A percentile compares a stretch with the other conserved stretches of the same genome.
Conservation (phyloP, 768 basidiomycete genomes). For the Pleurotus djamor region DNA sequence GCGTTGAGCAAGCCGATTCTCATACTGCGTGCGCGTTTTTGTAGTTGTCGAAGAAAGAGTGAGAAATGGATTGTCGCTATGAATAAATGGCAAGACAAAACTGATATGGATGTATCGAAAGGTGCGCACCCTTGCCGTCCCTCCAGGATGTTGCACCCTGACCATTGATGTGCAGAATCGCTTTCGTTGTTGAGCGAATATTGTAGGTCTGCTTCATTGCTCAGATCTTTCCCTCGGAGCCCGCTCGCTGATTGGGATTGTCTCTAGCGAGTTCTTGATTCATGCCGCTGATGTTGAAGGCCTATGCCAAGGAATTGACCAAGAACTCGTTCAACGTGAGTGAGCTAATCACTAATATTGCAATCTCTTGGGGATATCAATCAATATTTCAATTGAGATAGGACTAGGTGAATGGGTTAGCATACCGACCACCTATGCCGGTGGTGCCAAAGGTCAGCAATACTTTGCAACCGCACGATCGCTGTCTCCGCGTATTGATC, state of each 20-base stretch:
- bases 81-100: constrained; percentile 98
- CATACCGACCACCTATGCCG: constrained; percentile 95
- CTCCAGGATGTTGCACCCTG: not conserved
- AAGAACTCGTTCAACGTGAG: constrained; percentile 79
- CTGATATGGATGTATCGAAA: constrained; percentile 88
- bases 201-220: constrained; percentile 60
- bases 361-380: not conserved
- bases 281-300: constrained; percentile 99
- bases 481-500: not conserved
- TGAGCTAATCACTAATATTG: constrained; percentile 8
- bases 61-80: constrained; percentile 91
- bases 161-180: constrained; percentile 49
- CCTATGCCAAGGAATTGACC: constrained; percentile 93
- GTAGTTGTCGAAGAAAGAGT: constrained; percentile 77
- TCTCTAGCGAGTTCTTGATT: constrained; percentile 88
- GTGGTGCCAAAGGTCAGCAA: constrained; percentile 81
- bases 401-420: constrained; percentile 89
- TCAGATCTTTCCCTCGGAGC: not conserved
- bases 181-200: constrained; percentile 74
- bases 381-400: constrained; percentile 27
- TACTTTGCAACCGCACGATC: not conserved
- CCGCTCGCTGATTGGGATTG: not conserved
- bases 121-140: constrained; percentile 37
- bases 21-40: not conserved
- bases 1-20: not conserved